Evolutionary conservation across 1,139 yeast genomes (phyloP).

Genomic region (Diutina ranongensis): DNA sequence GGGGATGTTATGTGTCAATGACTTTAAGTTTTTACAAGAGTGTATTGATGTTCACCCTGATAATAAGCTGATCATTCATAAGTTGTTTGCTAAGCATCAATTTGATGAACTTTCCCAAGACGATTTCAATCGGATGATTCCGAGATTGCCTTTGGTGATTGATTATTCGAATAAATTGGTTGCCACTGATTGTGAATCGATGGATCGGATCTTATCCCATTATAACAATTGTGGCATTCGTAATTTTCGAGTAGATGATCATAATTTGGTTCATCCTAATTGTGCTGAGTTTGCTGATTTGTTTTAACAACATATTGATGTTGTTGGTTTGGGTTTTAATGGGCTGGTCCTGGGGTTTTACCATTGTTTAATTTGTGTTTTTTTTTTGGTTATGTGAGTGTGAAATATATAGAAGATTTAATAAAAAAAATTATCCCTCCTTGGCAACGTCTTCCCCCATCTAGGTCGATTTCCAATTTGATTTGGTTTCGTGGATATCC

Average conservation of each 20-base stretch:
- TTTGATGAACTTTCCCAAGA: not conserved
- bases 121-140: not conserved
- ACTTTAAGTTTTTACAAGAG: not conserved
- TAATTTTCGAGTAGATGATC: constrained; percentile 9
- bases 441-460: too few species aligned
- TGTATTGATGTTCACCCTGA: constrained; percentile 4
- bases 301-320: not conserved
- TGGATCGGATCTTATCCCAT: constrained; percentile 32
- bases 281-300: constrained; percentile 1
- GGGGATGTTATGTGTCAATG: not conserved
- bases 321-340: not conserved
- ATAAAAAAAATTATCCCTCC: too few species aligned
- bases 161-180: constrained; percentile 44
- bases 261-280: not conserved
- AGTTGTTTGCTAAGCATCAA: not conserved
- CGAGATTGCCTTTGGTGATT: constrained; percentile 33
- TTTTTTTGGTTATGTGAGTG: too few species aligned
- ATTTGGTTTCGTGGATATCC: too few species aligned
- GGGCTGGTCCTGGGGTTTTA: constrained; percentile 1
- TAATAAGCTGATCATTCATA: constrained; percentile 2
- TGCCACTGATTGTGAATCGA: constrained; percentile 36
- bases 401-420: too few species aligned
- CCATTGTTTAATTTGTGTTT: too few species aligned
- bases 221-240: constrained; percentile 30
- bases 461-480: too few species aligned